Conservation (phyloP, 495 filamentous ascomycete genomes). For the Parathielavia appendiculata region DNA sequence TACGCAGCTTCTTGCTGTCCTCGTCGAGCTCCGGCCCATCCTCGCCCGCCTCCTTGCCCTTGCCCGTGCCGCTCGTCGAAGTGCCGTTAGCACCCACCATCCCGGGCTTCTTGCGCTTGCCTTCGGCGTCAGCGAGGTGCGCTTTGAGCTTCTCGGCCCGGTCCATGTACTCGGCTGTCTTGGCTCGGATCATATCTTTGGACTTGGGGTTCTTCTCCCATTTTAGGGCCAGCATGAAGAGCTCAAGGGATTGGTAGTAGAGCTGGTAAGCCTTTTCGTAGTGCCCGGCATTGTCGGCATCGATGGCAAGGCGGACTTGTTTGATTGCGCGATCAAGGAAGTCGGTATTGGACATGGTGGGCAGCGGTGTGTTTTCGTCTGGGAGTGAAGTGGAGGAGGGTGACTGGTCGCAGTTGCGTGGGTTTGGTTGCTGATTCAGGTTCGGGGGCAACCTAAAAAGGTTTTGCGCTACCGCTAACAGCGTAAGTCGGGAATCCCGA, state of each 20-base stretch:
- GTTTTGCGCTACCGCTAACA: too few species aligned
- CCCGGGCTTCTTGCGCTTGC: constrained; percentile 64
- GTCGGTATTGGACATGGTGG: constrained; percentile 89
- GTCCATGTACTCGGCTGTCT: constrained; percentile 95
- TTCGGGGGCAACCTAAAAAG: too few species aligned
- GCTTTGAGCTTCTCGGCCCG: constrained; percentile 95
- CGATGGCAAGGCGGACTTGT: constrained; percentile 93
- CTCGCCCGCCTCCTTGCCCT: constrained; percentile 46
- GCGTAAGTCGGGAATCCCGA: too few species aligned
- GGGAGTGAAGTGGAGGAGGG: background rate
- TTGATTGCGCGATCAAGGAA: constrained; percentile 95
- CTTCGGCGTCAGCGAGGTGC: constrained; percentile 72
- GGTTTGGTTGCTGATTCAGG: background rate
- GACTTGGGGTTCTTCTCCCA: constrained; percentile 97
- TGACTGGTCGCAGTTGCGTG: constrained; percentile 3
- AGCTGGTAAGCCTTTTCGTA: constrained; percentile 94
- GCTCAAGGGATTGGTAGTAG: constrained; percentile 89
- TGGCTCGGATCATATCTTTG: constrained; percentile 93
- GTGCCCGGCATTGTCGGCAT: constrained; percentile 87
- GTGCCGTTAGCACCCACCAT: constrained; percentile 86
- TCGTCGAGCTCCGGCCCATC: constrained; percentile 67
- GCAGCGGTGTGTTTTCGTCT: constrained; percentile 12
- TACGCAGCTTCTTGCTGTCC: constrained; percentile 90
- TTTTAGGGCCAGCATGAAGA: constrained; percentile 95
- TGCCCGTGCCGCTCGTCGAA: constrained; percentile 58